Evolutionary conservation across 768 basidiomycete species (phyloP), one percentile per base, ranked within the genome.

Genomic region (Leccinellum luteum): DNA sequence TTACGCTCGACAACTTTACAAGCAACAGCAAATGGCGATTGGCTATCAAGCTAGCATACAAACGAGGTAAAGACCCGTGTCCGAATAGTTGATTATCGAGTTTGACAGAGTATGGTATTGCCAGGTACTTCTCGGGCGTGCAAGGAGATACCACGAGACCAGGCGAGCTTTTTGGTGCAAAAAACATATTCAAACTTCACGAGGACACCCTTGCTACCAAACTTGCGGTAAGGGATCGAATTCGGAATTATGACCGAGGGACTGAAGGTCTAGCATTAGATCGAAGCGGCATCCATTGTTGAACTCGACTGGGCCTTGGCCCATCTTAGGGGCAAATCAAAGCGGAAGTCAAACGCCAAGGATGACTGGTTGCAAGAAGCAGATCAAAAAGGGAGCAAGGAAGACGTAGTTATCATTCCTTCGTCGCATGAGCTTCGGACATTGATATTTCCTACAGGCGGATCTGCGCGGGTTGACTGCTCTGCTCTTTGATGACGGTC

Each of bases 1-100:
- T 19, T 94, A 94, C 64, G 89, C 89, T 0, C 84, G 92, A 13
- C 93, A 95, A 67, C 82, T 96, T 21, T 94, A 94, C 74, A 95
- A 95, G 69, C 92, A 94, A 61, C 94, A 95, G 67, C 90, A 92
- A 66, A 93, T 93, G 90, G 84, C 85, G n/a, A 92, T 93, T 48
- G 92, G 85, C 0, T 94, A 94, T 68, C 82, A 89, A 60, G 89
- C 88, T 1, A 91, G 89, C 63, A 76, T 90, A 9, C 92, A 94
- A 65, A 92, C 92, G 0, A 81, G 91, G 86, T 86, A 65, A 43
- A 69, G 47, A 23, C 23, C n/a, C 19, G 2, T 41, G 14, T 50
- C n/a, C 21, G 19, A 10, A 57, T 6, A 15, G 2, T 23, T 38
- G 41, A 48, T 41, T 10, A 3, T 28, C 6, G 15, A 12, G 8